These are phyloP conservation scores for Trichoderma asperelloides DNA, from an alignment of 495 filamentous ascomycete genomes.

Conservation along the genomic window DNA sequence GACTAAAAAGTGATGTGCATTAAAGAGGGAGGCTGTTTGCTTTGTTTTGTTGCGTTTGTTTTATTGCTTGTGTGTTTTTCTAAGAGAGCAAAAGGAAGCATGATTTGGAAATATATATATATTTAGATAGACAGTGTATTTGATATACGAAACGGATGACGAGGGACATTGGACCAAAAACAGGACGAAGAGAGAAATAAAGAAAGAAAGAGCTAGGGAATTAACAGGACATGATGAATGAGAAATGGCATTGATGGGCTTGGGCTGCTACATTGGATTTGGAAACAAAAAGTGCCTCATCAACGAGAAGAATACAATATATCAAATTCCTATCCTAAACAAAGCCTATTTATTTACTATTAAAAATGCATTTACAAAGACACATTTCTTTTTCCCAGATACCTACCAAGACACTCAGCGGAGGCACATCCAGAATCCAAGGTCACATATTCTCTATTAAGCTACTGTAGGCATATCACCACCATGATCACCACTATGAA, in stretches of 20 bases:
- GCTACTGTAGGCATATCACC: neutral
- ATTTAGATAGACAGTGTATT: too few relatives aligned
- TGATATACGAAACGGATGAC: neutral
- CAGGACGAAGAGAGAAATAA: neutral
- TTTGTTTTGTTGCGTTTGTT: too few relatives aligned
- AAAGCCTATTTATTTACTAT: too few relatives aligned
- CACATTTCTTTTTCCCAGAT: neutral
- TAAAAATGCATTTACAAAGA: too few relatives aligned
- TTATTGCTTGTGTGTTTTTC: too few relatives aligned
- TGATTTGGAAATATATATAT: too few relatives aligned
- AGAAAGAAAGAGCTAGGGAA: neutral
- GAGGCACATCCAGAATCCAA: neutral
- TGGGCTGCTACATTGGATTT: too few relatives aligned
- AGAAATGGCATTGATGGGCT: neutral
- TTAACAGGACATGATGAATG: neutral
- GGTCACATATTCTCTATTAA: neutral
- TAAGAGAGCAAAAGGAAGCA: too few relatives aligned
- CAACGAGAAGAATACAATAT: neutral
- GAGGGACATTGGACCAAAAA: neutral
- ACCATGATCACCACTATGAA: neutral
- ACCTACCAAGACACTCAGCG: neutral
- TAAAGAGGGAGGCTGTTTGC: too few relatives aligned
- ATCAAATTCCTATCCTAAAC: neutral
- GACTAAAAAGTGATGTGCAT: neutral
- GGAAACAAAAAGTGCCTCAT: too few relatives aligned